Evolutionary conservation across 75 land plant species (phyloP).

Genomic region (Pseudotsuga menziesii): DNA sequence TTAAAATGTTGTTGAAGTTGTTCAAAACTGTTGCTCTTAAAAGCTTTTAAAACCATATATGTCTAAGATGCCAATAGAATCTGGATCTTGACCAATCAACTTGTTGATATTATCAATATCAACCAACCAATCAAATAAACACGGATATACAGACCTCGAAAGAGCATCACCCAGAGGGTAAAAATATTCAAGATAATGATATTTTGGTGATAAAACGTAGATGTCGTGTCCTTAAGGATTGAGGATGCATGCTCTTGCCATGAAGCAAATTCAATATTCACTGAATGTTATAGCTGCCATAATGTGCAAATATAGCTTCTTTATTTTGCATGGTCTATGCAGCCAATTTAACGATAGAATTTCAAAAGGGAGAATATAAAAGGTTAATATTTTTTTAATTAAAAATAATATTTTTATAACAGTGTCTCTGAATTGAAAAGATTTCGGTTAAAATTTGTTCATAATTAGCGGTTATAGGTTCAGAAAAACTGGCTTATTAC

Average conservation of each 20-base stretch:
- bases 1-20: no score
- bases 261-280: constrained; percentile 77
- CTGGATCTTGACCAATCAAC: constrained; percentile 79
- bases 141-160: constrained; percentile 40
- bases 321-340: constrained; percentile 15
- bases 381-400: no score
- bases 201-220: constrained; percentile 51
- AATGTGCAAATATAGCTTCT: constrained; percentile 76
- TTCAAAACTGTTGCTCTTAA: constrained; percentile 59
- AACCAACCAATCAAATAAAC: constrained; percentile 86
- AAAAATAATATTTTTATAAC: no score
- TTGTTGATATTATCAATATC: constrained; percentile 78
- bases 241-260: constrained; percentile 85
- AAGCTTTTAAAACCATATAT: constrained; percentile 90
- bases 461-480: no score
- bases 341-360: no score
- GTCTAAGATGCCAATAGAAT: constrained; percentile 76
- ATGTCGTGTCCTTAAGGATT: constrained; percentile 47
- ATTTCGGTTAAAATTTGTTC: no score
- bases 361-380: no score
- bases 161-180: constrained; percentile 77
- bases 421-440: no score
- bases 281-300: constrained; percentile 82
- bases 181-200: constrained; percentile 73
- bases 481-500: no score